Conservation (phyloP, 1,284 basidiomycete genomes). For the Leccinum griseonigrum region DNA sequence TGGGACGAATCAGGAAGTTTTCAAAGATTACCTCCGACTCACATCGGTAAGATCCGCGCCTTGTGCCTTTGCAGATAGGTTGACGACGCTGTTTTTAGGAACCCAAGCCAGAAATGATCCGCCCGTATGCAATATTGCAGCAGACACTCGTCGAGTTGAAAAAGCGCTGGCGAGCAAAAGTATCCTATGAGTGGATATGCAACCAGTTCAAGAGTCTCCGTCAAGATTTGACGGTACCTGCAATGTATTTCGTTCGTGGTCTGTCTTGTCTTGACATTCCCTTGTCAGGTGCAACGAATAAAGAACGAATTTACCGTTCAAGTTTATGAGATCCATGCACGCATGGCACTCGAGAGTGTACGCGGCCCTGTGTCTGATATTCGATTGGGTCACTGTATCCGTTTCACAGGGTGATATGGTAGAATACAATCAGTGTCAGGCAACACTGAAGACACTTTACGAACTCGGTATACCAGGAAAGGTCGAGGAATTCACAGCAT, state of each 20-base stretch:
- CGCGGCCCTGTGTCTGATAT: conserved; percentile 29
- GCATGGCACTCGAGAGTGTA: conserved; percentile 94
- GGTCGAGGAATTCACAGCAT: conserved; percentile 94
- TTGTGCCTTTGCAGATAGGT: not conserved
- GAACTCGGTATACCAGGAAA: conserved; percentile 90
- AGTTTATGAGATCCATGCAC: conserved; percentile 98
- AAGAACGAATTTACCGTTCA: conserved; percentile 98
- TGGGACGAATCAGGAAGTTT: conserved; percentile 84
- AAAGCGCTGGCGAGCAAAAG: conserved; percentile 82
- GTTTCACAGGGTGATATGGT: conserved; percentile 84
- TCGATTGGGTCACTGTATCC: conserved; percentile 14
- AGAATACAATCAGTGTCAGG: conserved; percentile 99
- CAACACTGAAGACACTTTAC: conserved; percentile 87
- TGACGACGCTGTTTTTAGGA: conserved; percentile 53
- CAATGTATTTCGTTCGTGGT: conserved; percentile 19
- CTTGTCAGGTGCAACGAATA: conserved; percentile 91
- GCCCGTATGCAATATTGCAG: conserved; percentile 83
- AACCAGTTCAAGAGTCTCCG: conserved; percentile 98
- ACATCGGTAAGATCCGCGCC: conserved; percentile 70
- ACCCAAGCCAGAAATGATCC: conserved; percentile 92
- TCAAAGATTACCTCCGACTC: conserved; percentile 94
- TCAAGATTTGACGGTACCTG: conserved; percentile 91
- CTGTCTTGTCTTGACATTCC: conserved; percentile 22
- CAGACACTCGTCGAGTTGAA: conserved; percentile 88
- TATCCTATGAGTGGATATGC: conserved; percentile 91